Evolutionary conservation across 345 rosid genomes (phyloP).

Genomic region (Brassica rapa): DNA sequence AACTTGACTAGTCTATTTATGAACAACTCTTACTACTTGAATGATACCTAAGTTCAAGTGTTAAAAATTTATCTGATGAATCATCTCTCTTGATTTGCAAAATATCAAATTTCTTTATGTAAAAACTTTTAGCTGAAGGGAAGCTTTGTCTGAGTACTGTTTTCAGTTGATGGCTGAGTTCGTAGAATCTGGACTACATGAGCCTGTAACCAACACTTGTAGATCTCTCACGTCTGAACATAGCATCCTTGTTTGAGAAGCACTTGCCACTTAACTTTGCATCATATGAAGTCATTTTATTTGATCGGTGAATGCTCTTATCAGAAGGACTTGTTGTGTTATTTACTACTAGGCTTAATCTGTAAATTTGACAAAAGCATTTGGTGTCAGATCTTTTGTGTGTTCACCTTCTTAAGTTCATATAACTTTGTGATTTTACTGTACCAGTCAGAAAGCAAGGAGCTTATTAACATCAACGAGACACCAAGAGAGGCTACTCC

Average conservation of each 20-base stretch:
- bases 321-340: background rate
- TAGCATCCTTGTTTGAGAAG: background rate
- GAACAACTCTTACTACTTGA: background rate
- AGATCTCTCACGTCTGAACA: background rate
- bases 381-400: background rate
- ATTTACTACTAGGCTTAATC: background rate
- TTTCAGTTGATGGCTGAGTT: slow-evolving; percentile 8
- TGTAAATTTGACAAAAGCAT: background rate
- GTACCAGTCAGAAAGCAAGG: slow-evolving; percentile 41
- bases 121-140: background rate
- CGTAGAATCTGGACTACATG: slow-evolving; percentile 8
- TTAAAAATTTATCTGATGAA: background rate
- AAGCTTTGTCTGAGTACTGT: slow-evolving; percentile 22
- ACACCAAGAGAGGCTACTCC: slow-evolving; percentile 34
- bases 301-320: background rate
- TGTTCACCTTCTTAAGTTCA: background rate
- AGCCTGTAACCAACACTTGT: slow-evolving; percentile 2
- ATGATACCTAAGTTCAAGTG: background rate
- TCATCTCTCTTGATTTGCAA: background rate
- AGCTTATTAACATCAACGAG: slow-evolving; percentile 41
- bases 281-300: slow-evolving; percentile 8
- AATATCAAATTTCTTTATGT: background rate
- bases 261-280: background rate
- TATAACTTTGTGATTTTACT: slow-evolving; percentile 22
- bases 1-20: slow-evolving; percentile 13